Evolutionary conservation across 2,329 filamentous ascomycete genomes (phyloP), one percentile per base, ranked within the genome.

Genomic region (Fusarium subglutinans): DNA sequence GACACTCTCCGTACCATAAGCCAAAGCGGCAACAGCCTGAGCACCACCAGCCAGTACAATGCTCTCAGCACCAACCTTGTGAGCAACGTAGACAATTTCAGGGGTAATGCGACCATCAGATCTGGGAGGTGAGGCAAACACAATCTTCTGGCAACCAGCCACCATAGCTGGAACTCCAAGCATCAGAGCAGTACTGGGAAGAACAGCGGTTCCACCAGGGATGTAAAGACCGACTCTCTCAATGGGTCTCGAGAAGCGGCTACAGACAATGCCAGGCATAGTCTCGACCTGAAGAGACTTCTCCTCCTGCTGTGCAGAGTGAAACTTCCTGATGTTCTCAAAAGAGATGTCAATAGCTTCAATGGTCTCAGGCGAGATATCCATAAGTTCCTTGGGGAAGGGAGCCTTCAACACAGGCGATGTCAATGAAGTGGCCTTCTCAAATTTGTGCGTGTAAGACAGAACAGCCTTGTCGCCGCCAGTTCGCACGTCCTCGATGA

Each of bases 81-180:
- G 95, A 7, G 96, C 96, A 40, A 94, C 93, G 81, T 99, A 99
- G 61, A 99, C 96, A 70, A 99, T 98, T 82, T 99, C 96, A 1
- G 96, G 96, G 2, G 96, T 98, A 72, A 98, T 90, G 76, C 92
- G 94, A 56, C 96, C 96, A 79, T 98, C 96, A 1, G 93, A 84
- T 48, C 96, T 92, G 24, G 96, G 96, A 37, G 96, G 96, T 0
- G 95, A 97, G 26, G 96, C 96, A 41, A 99, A 86, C 22, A 99
- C 93, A 69, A 99, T 98, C 83, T 93, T 97, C 85, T 95, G 91
- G 88, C 96, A 99, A 30, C 96, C 96, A 30, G 96, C 96, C 13
- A 98, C 96, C 93, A 97, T 97, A 69, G 96, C 96, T 13, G 96
- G 96, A 9, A 99, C 96, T 80, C 96, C 96, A 61, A 99, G 89